Conservation (phyloP, 2,329 filamentous ascomycete species). For the Clarireedia monteithiana region DNA sequence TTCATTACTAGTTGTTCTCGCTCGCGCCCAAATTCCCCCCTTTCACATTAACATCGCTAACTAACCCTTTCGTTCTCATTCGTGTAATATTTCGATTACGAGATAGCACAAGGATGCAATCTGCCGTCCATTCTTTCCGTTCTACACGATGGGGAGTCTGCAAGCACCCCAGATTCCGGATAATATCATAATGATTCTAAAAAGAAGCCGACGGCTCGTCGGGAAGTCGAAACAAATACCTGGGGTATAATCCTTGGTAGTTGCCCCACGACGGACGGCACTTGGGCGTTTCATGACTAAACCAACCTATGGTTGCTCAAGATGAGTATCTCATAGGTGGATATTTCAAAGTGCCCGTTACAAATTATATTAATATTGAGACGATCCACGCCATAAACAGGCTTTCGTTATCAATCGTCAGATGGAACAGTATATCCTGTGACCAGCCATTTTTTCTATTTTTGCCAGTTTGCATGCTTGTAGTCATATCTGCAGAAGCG, state of each 20-base stretch:
- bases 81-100: not conserved
- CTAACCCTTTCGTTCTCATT: not conserved
- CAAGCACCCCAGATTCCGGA: not conserved
- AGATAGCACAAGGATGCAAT: not conserved
- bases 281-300: not conserved
- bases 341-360: not conserved
- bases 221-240: slow-evolving; percentile 12
- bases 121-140: not conserved
- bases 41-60: too few relatives aligned
- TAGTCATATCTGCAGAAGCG: not conserved
- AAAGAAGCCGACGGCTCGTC: slow-evolving; percentile 14
- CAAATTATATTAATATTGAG: slow-evolving; percentile 6
- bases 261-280: not conserved
- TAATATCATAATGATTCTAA: not conserved
- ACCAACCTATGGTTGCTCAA: not conserved
- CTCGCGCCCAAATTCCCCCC: too few relatives aligned
- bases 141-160: not conserved
- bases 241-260: not conserved
- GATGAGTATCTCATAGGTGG: not conserved
- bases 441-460: not conserved
- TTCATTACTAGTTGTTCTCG: too few relatives aligned
- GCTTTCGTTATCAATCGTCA: not conserved
- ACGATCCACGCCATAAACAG: not conserved
- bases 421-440: not conserved
- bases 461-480: not conserved